Conservation (phyloP, 148 eudicot genomes). For the Nepenthes gracilis region DNA sequence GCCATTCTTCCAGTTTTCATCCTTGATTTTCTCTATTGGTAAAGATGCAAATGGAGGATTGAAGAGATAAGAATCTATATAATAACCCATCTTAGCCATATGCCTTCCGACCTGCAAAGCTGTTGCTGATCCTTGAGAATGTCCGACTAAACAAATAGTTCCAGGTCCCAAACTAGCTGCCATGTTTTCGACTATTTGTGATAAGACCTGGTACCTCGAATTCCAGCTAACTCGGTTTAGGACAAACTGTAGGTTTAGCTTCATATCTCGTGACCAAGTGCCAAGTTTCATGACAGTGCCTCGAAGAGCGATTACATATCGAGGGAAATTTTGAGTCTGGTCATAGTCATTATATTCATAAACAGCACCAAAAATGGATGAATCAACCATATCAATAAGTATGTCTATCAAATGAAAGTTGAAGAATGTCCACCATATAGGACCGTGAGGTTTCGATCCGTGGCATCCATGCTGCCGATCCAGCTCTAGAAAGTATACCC, state of each 20-base stretch:
- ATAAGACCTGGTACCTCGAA: conserved; percentile 23
- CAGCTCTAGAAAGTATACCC: conserved; percentile 40
- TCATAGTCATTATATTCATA: conserved; percentile 10
- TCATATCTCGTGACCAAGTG: conserved; percentile 35
- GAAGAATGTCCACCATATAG: conserved; percentile 62
- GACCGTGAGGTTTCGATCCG: conserved; percentile 33
- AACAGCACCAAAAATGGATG: conserved; percentile 52
- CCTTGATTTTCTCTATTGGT: conserved; percentile 35
- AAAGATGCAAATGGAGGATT: conserved; percentile 58
- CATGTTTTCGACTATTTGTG: conserved; percentile 14
- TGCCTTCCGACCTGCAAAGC: conserved; percentile 54
- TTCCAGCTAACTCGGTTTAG: conserved; percentile 27
- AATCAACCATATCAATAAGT: conserved; percentile 38
- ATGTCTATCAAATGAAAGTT: conserved; percentile 18
- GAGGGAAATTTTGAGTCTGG: conserved; percentile 15
- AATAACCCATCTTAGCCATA: conserved; percentile 30
- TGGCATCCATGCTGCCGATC: conserved; percentile 29
- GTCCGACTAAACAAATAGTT: conserved; percentile 63
- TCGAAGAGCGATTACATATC: conserved; percentile 50
- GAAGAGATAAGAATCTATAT: conserved; percentile 57
- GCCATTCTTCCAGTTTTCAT: conserved; percentile 29
- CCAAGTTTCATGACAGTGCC: conserved; percentile 39
- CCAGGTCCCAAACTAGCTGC: conserved; percentile 17
- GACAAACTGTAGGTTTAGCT: conserved; percentile 26
- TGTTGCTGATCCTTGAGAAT: conserved; percentile 62